Conservation (phyloP, 352 stramenopile species). For the Globisporangium nunn region DNA sequence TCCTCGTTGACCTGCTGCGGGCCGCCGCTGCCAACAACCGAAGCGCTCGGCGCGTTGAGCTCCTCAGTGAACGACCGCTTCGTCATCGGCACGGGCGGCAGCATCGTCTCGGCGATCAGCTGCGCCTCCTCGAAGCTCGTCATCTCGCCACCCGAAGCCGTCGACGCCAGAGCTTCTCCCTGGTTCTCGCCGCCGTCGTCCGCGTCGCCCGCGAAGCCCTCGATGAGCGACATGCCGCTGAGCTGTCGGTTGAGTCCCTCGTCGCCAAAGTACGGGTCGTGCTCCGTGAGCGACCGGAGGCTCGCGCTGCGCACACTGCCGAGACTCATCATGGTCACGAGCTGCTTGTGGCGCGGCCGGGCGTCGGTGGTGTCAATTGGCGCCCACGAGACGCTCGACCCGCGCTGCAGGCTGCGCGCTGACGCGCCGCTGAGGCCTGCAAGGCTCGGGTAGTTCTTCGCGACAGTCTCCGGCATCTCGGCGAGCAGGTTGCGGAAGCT, state of each 20-base stretch:
- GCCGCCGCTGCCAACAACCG: slow-evolving; percentile 9
- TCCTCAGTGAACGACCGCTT: slow-evolving; percentile 25
- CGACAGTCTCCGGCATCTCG: slow-evolving; percentile 13
- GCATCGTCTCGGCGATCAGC: slow-evolving; percentile 24
- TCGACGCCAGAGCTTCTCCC: slow-evolving; percentile 1
- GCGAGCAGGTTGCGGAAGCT: slow-evolving; percentile 21
- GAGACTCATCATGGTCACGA: slow-evolving; percentile 51
- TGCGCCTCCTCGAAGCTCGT: slow-evolving; percentile 20
- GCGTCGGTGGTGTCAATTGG: slow-evolving; percentile 15
- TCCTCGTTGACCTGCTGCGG: slow-evolving; percentile 14
- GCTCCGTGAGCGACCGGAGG: slow-evolving; percentile 41
- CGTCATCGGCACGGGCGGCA: slow-evolving; percentile 24
- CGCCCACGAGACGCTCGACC: slow-evolving; percentile 12
- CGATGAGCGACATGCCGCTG: slow-evolving; percentile 40
- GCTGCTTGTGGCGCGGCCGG: slow-evolving; percentile 6
- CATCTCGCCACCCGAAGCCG: slow-evolving; percentile 11
- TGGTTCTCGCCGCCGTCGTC: slow-evolving; percentile 5
- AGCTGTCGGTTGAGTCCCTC: slow-evolving; percentile 31
- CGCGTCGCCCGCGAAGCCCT: slow-evolving; percentile 7
- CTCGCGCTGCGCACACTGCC: slow-evolving; percentile 44
- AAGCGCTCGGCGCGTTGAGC: slow-evolving; percentile 16
- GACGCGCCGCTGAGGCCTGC: slow-evolving; percentile 6
- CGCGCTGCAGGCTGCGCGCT: slow-evolving; percentile 8
- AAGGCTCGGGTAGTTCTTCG: slow-evolving; percentile 9
- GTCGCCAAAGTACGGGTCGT: slow-evolving; percentile 46